These are phyloP conservation scores for Lyophyllum atratum DNA, from an alignment of 768 basidiomycete species.

Conservation along the genomic window DNA sequence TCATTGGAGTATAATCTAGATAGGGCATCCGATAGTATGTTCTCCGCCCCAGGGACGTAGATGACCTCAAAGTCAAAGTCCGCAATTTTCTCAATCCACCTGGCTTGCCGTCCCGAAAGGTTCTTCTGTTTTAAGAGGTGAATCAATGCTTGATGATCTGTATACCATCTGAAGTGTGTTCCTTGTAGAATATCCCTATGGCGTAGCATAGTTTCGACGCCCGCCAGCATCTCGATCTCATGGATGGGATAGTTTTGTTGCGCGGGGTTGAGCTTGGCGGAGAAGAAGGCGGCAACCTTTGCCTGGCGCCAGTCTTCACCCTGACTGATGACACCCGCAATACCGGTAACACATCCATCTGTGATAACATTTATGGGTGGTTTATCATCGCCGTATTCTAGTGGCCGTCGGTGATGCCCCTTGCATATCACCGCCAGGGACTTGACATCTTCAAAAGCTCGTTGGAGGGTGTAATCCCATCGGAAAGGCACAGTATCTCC, in stretches of 20 bases:
- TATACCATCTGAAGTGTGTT: not conserved
- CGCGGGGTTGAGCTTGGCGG: not conserved
- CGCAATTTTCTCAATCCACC: conserved; percentile 2
- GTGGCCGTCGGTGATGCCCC: conserved; percentile 1
- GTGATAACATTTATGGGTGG: not conserved
- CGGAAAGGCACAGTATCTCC: conserved; percentile 6
- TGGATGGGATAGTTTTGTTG: not conserved
- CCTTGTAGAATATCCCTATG: not conserved
- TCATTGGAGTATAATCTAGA: conserved; percentile 23
- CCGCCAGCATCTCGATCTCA: not conserved
- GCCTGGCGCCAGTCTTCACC: not conserved
- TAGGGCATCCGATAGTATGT: conserved; percentile 30
- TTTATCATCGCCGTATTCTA: not conserved
- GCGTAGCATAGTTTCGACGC: conserved; percentile 1
- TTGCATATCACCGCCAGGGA: conserved; percentile 4
- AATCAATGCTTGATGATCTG: conserved; percentile 2
- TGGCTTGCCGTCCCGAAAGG: not conserved
- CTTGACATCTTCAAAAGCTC: conserved; percentile 22
- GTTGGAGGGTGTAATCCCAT: conserved; percentile 8
- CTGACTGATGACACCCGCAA: not conserved
- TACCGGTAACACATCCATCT: not conserved
- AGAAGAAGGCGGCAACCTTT: not conserved
- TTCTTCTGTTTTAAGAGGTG: conserved; percentile 1
- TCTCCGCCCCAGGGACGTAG: conserved; percentile 13
- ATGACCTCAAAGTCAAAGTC: conserved; percentile 17